Percentiles rank a stretch among this genome's conserved stretches.
Conservation (phyloP, 306 rosid species). For the Pachyrhizus erosus region DNA sequence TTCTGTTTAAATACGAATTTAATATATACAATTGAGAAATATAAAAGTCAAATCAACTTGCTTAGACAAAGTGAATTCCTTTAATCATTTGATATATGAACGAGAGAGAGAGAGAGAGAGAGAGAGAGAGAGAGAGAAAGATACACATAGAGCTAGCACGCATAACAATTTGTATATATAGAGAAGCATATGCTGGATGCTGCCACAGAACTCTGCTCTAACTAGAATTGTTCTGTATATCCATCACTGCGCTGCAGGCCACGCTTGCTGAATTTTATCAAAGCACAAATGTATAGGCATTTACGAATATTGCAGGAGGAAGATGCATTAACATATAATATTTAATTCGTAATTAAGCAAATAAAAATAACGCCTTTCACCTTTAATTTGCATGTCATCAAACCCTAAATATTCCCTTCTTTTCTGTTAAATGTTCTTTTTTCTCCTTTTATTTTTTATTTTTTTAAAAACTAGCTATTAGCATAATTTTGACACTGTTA, state of each 20-base stretch:
- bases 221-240: slow-evolving; percentile 35
- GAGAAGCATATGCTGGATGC: slow-evolving; percentile 20
- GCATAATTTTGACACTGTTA: not conserved
- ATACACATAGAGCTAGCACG: not conserved
- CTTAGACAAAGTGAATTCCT: slow-evolving; percentile 26
- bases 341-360: not conserved
- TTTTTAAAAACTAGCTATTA: not conserved
- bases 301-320: slow-evolving; percentile 36
- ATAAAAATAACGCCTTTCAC: slow-evolving; percentile 30
- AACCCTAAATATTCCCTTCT: slow-evolving; percentile 77
- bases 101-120: not conserved
- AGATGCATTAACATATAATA: slow-evolving; percentile 21
- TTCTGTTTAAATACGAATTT: not conserved
- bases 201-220: slow-evolving; percentile 36
- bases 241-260: slow-evolving; percentile 50
- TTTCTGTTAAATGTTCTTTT: too few relatives aligned
- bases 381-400: slow-evolving; percentile 63
- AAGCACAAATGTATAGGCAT: slow-evolving; percentile 51
- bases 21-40: not conserved
- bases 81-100: slow-evolving; percentile 10
- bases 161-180: not conserved
- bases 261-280: slow-evolving; percentile 65
- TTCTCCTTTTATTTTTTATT: too few relatives aligned
- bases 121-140: not conserved
- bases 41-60: slow-evolving; percentile 31